These are phyloP conservation scores for Austroboletus eburneus DNA, from an alignment of 768 basidiomycete genomes.

Conservation along the genomic window DNA sequence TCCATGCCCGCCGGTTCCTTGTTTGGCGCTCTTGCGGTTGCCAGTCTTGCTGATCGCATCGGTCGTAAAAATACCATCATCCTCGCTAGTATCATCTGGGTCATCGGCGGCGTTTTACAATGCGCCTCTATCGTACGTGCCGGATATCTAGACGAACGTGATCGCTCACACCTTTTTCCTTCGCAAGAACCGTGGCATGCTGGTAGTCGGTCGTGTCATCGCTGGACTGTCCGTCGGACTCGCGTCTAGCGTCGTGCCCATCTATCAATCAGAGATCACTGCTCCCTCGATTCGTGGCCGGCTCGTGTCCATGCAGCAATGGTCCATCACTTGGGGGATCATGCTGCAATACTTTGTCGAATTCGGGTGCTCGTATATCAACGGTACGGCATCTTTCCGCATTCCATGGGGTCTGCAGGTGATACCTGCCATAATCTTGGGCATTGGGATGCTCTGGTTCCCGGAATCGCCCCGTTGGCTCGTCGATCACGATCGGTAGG, in stretches of 20 bases:
- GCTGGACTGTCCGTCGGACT: constrained; percentile 67
- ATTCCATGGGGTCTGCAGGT: constrained; percentile 79
- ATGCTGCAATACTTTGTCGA: constrained; percentile 72
- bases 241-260: constrained; percentile 61
- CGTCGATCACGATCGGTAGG: constrained; percentile 54
- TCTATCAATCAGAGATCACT: constrained; percentile 76
- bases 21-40: constrained; percentile 59
- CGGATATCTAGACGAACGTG: neutral
- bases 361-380: constrained; percentile 66
- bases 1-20: constrained; percentile 73
- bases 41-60: constrained; percentile 56
- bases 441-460: constrained; percentile 62
- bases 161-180: neutral
- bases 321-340: constrained; percentile 79
- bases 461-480: constrained; percentile 73
- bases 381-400: constrained; percentile 68
- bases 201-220: constrained; percentile 66
- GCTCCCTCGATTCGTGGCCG: constrained; percentile 69
- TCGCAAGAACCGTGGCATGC: constrained; percentile 66
- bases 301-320: constrained; percentile 75
- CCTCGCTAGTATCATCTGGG: constrained; percentile 64
- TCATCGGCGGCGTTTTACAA: constrained; percentile 70
- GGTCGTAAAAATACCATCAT: constrained; percentile 68
- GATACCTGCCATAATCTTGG: constrained; percentile 71
- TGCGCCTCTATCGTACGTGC: constrained; percentile 48